These are phyloP conservation scores for Litchi chinensis DNA, from an alignment of 345 rosid species.

Conservation along the genomic window DNA sequence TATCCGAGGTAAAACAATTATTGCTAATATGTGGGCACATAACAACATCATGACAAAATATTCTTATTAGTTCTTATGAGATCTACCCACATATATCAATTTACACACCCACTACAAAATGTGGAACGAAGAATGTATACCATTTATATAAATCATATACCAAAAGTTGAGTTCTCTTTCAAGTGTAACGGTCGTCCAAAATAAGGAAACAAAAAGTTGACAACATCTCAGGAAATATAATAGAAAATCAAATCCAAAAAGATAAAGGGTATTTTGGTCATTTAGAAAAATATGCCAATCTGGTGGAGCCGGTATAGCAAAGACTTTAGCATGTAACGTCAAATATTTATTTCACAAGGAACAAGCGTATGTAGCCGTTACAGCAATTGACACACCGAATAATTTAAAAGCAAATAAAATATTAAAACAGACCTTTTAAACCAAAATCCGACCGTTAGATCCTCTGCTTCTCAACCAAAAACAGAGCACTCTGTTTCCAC, in stretches of 20 bases:
- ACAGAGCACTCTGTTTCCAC: constrained; percentile 4
- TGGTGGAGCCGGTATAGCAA: background rate
- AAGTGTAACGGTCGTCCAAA: constrained; percentile 12
- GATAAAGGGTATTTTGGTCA: constrained; percentile 12
- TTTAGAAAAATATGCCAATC: background rate
- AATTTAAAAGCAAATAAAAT: background rate
- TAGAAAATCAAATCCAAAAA: background rate
- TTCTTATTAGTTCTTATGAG: too few relatives aligned
- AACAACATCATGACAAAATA: too few relatives aligned
- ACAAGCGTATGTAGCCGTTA: constrained; percentile 26
- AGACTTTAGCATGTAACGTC: background rate
- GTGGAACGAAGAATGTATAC: too few relatives aligned
- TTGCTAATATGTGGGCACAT: too few relatives aligned
- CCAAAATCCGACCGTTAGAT: constrained; percentile 30
- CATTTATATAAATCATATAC: too few relatives aligned
- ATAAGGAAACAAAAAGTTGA: background rate
- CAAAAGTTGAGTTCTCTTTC: background rate
- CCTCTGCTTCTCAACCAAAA: constrained; percentile 1
- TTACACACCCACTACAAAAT: too few relatives aligned
- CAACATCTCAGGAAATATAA: background rate
- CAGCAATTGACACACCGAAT: constrained; percentile 14
- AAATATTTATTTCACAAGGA: background rate
- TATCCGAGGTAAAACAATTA: too few relatives aligned
- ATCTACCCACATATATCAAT: too few relatives aligned
- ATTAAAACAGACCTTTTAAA: background rate